These are phyloP conservation scores for Teunomyces lycoperdinae DNA, from an alignment of 805 yeast genomes.

Conservation along the genomic window DNA sequence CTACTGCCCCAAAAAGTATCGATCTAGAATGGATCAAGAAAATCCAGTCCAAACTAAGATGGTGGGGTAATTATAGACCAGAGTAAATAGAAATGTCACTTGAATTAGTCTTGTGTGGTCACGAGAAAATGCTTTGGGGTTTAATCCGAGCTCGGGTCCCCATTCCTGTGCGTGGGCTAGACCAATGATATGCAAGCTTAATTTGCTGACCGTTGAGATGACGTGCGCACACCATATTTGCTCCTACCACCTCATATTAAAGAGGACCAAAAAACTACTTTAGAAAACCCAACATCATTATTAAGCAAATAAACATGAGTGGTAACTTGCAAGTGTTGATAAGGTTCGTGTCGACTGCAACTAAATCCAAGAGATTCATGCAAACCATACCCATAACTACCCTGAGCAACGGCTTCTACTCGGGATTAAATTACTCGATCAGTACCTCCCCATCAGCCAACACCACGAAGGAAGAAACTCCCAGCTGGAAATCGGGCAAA, in stretches of 20 bases:
- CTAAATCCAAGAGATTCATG: constrained; percentile 29
- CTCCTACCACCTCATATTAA: no score
- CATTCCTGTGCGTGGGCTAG: constrained; percentile 3
- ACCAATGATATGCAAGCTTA: constrained; percentile 4
- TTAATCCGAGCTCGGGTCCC: constrained; percentile 8
- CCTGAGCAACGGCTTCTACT: constrained; percentile 10
- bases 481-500: constrained; percentile 13
- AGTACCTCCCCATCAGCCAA: constrained; percentile 5
- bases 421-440: constrained; percentile 12
- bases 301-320: background rate
- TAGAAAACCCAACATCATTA: background rate
- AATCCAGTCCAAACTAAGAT: constrained; percentile 9
- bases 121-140: background rate
- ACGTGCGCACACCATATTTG: background rate
- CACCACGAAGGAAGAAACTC: constrained; percentile 3
- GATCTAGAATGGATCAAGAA: constrained; percentile 13
- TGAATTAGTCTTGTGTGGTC: background rate
- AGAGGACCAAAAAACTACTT: background rate
- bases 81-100: background rate
- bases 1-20: constrained; percentile 5
- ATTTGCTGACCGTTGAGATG: constrained; percentile 4
- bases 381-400: constrained; percentile 31
- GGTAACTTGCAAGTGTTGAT: constrained; percentile 2
- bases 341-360: constrained; percentile 20
- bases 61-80: constrained; percentile 5